Base-by-base conservation (phyloP, 2,329 filamentous ascomycete genomes). In the Lecanoromycetidae sp. region DNA sequence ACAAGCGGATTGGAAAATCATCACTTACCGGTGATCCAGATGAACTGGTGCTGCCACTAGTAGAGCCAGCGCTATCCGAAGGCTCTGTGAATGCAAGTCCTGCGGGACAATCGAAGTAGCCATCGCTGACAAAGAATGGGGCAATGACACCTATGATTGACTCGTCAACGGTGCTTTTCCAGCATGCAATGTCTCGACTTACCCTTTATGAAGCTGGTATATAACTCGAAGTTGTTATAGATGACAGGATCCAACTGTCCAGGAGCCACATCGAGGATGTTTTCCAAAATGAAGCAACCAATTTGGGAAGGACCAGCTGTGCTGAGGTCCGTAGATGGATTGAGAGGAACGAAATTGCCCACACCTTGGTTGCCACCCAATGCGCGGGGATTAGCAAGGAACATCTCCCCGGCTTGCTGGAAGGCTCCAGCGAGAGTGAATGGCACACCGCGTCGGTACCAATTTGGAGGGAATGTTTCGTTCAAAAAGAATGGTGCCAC, bases 401-500 rank as follows among this genome's bases (percentile, higher is more conserved):
- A 52, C 6, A 57, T 50, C 22, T 40, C 52, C 17, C 45, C 53
- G 32, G 54, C 55, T 38, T 58, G 54, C 15, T 45, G 20, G 19
- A 56, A 51, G 13, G 56, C 55, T 30, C 30, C 43, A 3, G 43
- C 51, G 26, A 59, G 57, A 25, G 50, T 35, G 45, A 55, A 58
- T 7, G 57, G 48, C 6, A 44, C 52, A 1, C 48, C 39, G 33
- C 56, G 53, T 25, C 52, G 50, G 53, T 49, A 58, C 57, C 57
- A 59, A 9, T 54, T 33, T 1, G 37, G 12, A 4, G 57, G 57
- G 50, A 58, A 60, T 22, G 56, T 58, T 46, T 60, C 57, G 51
- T 60, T 59, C 15, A 58, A 44, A 51, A 57, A 58, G 51, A 60
- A 59, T 9, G 57, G 57, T 19, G 53, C 55, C 19, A 60, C 51